Evolutionary conservation across 176 grass and related monocot genomes (phyloP).

Genomic region (Oropetium thomaeum): DNA sequence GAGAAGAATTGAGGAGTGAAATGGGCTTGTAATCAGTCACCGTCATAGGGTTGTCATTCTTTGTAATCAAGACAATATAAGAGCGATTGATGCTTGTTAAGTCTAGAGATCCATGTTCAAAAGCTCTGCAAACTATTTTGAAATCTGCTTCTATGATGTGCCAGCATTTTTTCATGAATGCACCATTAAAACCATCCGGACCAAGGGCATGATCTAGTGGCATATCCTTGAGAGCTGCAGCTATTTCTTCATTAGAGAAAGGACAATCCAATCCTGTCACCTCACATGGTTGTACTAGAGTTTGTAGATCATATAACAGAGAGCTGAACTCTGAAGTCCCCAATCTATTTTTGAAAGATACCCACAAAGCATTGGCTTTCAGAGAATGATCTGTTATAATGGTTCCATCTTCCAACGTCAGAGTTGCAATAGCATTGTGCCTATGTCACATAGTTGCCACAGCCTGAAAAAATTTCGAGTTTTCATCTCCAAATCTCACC

Average conservation of each 20-base stretch:
- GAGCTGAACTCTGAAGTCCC: background rate
- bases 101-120: rapidly evolving
- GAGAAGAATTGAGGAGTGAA: background rate
- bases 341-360: background rate
- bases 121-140: background rate
- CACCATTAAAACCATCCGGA: background rate
- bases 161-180: background rate
- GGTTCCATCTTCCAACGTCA: too few species aligned
- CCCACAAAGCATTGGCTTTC: too few species aligned
- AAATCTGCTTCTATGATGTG: background rate
- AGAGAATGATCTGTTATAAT: too few species aligned
- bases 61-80: background rate
- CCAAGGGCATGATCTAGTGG: background rate
- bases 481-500: too few species aligned
- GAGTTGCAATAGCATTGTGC: too few species aligned
- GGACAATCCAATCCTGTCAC: background rate
- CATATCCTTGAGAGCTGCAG: background rate
- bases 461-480: too few species aligned
- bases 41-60: background rate
- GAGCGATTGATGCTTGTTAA: background rate
- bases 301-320: background rate
- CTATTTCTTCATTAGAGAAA: background rate
- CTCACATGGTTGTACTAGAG: background rate
- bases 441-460: too few species aligned
- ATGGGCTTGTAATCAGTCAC: background rate